Conservation (phyloP, 192 early-diverging fungal genomes). For the Coemansia aciculifera region DNA sequence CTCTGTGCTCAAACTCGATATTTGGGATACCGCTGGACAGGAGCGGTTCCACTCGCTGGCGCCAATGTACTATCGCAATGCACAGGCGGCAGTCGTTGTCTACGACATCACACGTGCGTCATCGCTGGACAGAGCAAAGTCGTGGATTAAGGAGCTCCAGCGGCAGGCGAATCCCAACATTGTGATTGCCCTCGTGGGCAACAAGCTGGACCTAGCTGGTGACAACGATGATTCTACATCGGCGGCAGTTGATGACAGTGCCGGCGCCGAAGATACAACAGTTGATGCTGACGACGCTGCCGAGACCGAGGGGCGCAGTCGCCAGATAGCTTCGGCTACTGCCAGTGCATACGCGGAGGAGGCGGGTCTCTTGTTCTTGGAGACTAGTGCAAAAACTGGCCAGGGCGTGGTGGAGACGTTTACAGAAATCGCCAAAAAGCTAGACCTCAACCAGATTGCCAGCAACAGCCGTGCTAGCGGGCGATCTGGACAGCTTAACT, state of each 20-base stretch:
- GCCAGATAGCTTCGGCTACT: conserved; percentile 73
- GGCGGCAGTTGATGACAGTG: background rate
- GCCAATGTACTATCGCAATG: conserved; percentile 98
- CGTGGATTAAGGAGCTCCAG: conserved; percentile 96
- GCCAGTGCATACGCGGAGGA: conserved; percentile 80
- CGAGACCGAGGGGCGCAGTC: conserved; percentile 39
- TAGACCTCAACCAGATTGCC: conserved; percentile 47
- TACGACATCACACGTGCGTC: conserved; percentile 89
- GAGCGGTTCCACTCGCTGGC: conserved; percentile 94
- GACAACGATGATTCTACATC: conserved; percentile 20
- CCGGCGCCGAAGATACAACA: conserved; percentile 4
- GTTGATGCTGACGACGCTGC: conserved; percentile 47
- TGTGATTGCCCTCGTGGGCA: conserved; percentile 94
- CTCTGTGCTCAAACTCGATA: conserved; percentile 78
- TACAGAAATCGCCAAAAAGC: conserved; percentile 74
- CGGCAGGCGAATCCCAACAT: conserved; percentile 93
- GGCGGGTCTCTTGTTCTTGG: conserved; percentile 78
- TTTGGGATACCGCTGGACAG: conserved; percentile 96
- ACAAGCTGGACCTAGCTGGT: conserved; percentile 84
- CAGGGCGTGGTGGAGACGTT: conserved; percentile 86
- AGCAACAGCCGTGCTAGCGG: conserved; percentile 24
- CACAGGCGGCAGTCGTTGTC: conserved; percentile 94
- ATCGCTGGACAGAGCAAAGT: conserved; percentile 89
- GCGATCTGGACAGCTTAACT: conserved; percentile 47
- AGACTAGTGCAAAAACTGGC: conserved; percentile 88